Evolutionary conservation across 345 rosid species (phyloP), one percentile per base, ranked within the genome.

Genomic region (Corchorus capsularis): DNA sequence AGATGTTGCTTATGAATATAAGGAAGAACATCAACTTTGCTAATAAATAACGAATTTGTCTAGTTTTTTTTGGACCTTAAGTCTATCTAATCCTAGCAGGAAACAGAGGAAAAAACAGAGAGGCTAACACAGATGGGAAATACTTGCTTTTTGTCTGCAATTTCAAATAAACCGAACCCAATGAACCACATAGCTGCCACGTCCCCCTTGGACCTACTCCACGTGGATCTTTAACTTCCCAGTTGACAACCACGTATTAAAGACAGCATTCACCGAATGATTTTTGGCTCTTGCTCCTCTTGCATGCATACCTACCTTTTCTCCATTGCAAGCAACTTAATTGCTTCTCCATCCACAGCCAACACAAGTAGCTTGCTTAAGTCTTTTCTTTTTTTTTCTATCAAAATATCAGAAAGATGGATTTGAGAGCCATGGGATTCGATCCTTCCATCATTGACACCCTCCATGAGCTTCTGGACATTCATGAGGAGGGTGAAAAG

Each of bases 371-470:
- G 56, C 20, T 5, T 4, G 2, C 5, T 56, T 19, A 10, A 12
- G 20, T 20, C 34, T 20, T 12, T 39, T 4, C 1, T 39, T 2
- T 39, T 2, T 19, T 57, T 20, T 20, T 4, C 34, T 19, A 10
- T 14, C 2, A 27, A 22, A 8, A 59, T 27, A 22, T 39, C 43
- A 39, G 8, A 0, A 13, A 63, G 6, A 63, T 63, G 69, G 69
- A 63, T 39, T 63, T 7, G 22, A 63, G 69, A 41, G 14, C n/a
- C 12, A 12, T 66, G 35, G 71, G 71, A 8, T 17, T 45, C n/a
- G 71, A 66, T 45, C 52, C 54, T 12, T 45, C 53, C 50, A n/a
- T 66, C 53, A 19, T 66, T 4, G 52, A 66, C 71, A 66, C 53
- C 17, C 14, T 66, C 71, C 71, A 66, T n/a, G 52, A 45, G 39